Conservation (phyloP, 352 stramenopile genomes). For the Bremia lactucae region DNA sequence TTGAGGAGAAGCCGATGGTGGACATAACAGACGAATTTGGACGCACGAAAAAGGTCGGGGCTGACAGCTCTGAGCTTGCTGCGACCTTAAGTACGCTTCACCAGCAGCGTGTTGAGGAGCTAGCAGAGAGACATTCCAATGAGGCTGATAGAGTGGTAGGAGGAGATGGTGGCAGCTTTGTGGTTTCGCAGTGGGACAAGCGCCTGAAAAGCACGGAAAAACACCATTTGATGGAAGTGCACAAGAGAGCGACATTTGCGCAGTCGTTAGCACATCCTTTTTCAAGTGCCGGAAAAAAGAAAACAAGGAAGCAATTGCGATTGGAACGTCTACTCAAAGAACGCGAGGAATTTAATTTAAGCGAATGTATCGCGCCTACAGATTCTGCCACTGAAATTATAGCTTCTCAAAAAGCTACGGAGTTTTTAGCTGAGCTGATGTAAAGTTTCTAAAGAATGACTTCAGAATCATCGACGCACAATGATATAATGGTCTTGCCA, state of each 20-base stretch:
- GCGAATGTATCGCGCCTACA: not conserved
- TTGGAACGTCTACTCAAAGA: conserved; percentile 50
- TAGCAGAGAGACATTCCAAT: not conserved
- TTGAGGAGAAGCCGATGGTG: conserved; percentile 5
- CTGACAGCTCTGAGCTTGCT: conserved; percentile 26
- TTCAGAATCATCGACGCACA: too few relatives aligned
- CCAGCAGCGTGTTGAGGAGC: not conserved
- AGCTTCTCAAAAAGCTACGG: conserved; percentile 37
- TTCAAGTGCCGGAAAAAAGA: conserved; percentile 19
- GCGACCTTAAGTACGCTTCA: conserved; percentile 17
- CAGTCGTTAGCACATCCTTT: conserved; percentile 23
- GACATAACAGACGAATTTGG: conserved; percentile 52
- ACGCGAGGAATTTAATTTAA: conserved; percentile 2
- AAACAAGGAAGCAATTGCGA: conserved; percentile 51
- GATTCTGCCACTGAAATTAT: conserved; percentile 14
- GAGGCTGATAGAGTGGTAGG: conserved; percentile 1
- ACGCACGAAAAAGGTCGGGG: conserved; percentile 29
- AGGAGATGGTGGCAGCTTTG: conserved; percentile 40
- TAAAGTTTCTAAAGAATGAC: conserved; percentile 21
- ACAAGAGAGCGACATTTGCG: conserved; percentile 33
- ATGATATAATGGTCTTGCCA: too few relatives aligned
- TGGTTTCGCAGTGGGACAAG: conserved; percentile 76
- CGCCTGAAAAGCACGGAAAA: conserved; percentile 57
- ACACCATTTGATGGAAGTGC: conserved; percentile 50
- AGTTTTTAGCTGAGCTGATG: conserved; percentile 49